Evolutionary conservation across 2,329 filamentous ascomycete genomes (phyloP), one percentile per base, ranked within the genome.

Genomic region (Xylaria sp.): DNA sequence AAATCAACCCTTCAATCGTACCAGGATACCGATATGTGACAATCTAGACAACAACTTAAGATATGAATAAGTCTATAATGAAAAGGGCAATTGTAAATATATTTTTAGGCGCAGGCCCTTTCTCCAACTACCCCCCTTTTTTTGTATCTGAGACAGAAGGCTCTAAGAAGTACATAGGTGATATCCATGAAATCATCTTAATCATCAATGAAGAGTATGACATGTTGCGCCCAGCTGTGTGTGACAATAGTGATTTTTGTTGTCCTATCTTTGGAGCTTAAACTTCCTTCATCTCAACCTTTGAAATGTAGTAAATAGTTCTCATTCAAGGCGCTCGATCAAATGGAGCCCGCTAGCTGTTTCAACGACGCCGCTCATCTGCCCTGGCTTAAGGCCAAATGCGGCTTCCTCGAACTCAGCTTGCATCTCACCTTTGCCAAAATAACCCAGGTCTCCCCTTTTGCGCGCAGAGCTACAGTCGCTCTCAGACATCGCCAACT

Each of bases 351-450:
- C 95, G 55, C 94, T 97, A 52, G 93, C 94, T 40, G 95, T 97
- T 78, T 97, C 91, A 12, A 98, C 90, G 38, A 97, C 84, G 49
- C 85, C 83, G 78, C 94, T 97, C 73, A 98, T 88, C 78, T 97
- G 87, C 35, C 93, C 94, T 2, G 90, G 89, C 77, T 94, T 86
- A 58, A 99, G 83, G n/a, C 86, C 89, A 79, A 99, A 99, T 1
- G 95, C 91, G 4, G 94, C 94, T 60, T 97, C 92, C 80, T 99
- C 95, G 74, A 99, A 99, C 79, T 97, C 94, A 82, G 94, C 94
- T 77, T 99, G 95, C 95, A 99, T 99, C 73, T 98, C 94, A 28
- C 93, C 92, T 72, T 86, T 89, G 59, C 92, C 94, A 77, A 99
- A 99, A 78, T 94, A 97, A 19, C 95, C 95, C 80, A 99, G 81